phyloP scores from a whole-genome alignment of 441 rosid species.

The Adansonia grandidieri region DNA sequence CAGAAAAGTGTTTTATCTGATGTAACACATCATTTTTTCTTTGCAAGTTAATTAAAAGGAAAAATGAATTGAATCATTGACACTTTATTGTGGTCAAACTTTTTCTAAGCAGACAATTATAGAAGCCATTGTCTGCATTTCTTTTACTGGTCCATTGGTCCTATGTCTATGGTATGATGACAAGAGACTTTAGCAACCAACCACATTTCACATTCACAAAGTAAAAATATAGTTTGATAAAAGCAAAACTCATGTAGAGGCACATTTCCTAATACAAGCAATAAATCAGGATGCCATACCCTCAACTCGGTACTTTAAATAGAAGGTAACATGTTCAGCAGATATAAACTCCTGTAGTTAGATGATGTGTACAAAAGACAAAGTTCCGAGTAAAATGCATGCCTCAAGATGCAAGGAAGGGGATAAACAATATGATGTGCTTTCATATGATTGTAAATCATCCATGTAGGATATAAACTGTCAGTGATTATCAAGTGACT shows the following conservation, averaged over 20 bases:
- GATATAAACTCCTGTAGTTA: neutral
- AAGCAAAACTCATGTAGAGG: neutral
- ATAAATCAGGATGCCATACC: neutral
- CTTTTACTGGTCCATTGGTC: neutral
- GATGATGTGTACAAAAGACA: neutral
- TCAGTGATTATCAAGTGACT: neutral
- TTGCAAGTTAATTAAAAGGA: neutral
- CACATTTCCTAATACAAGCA: neutral
- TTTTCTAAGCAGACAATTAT: neutral
- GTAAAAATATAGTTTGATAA: neutral
- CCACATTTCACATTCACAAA: neutral
- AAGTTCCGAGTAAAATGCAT: neutral
- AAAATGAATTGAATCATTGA: neutral
- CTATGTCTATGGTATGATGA: neutral
- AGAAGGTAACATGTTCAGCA: neutral
- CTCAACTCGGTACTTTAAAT: neutral
- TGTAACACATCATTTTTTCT: neutral
- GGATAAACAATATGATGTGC: neutral
- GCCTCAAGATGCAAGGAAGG: neutral
- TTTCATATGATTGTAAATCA: neutral
- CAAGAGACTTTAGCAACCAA: neutral
- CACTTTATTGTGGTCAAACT: neutral
- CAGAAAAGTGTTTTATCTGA: neutral
- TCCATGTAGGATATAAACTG: neutral
- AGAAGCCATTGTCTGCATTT: neutral